Evolutionary conservation across 2,329 filamentous ascomycete genomes (phyloP), one percentile per base, ranked within the genome.

Genomic region (Cercospora sp.): DNA sequence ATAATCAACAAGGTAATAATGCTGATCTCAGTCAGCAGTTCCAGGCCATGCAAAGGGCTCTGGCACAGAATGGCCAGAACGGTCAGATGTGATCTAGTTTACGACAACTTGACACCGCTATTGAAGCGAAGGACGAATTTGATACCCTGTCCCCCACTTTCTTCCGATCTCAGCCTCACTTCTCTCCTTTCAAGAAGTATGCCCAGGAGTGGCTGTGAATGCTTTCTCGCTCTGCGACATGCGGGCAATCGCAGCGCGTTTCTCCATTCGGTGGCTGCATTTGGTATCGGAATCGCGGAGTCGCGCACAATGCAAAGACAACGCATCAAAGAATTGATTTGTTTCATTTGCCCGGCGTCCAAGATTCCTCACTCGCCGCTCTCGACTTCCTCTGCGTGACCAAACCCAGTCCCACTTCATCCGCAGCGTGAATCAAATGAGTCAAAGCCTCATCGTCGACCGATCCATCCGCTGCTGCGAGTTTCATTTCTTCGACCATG

Each of bases 1-100:
- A 65, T 31, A 55, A 64, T 45, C 65, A 72, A 63, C 68, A 72
- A 45, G 65, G 62, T 28, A 58, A 58, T 33, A 66, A 64, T 13
- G 68, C 70, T 42, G 72, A 69, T 42, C 65, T 76, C 62, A 69
- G 66, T 40, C 71, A 71, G 66, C 72, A 75, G 58, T 76, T 78
- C 64, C 72, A 73, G 45, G 75, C 74, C 45, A 77, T 77, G 76
- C 72, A 74, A 53, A 72, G 75, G 67, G 75, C 74, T 23, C 55
- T 77, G 58, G 68, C 73, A 30, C 65, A 58, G 42, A 65, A 68
- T 45, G 30, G 48, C 33, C 67, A 65, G 45, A 53, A 51, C 42
- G 66, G 66, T n/a, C 60, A 62, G 60, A 65, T 65, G 62, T 64
- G 65, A 48, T 64, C 55, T 61, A 61, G 53, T 30, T 16, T 3